Conservation (phyloP, 2,329 filamentous ascomycete species). For the Cadophora malorum region DNA sequence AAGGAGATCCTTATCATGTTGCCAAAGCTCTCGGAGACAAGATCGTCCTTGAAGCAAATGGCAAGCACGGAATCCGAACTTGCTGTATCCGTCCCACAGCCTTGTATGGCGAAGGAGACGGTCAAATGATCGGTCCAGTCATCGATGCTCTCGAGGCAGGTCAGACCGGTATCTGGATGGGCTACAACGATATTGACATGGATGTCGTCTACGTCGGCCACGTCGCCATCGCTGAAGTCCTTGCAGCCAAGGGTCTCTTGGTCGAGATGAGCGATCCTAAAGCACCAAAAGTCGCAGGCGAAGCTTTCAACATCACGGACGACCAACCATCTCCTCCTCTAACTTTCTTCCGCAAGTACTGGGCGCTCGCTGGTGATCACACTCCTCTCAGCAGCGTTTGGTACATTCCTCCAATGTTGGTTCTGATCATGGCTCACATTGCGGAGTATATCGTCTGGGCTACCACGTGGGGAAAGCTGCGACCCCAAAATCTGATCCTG, state of each 20-base stretch:
- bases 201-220: slow-evolving; percentile 46
- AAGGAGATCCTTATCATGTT: slow-evolving; percentile 37
- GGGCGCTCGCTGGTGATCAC: slow-evolving; percentile 34
- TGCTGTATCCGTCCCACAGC: slow-evolving; percentile 57
- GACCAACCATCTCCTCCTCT: slow-evolving; percentile 33
- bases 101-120: slow-evolving; percentile 57
- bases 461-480: slow-evolving; percentile 30
- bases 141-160: slow-evolving; percentile 51
- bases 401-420: slow-evolving; percentile 33
- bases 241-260: slow-evolving; percentile 50
- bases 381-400: slow-evolving; percentile 33
- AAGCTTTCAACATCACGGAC: slow-evolving; percentile 39
- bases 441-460: slow-evolving; percentile 36
- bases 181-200: slow-evolving; percentile 57
- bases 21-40: slow-evolving; percentile 38
- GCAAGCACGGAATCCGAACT: slow-evolving; percentile 52
- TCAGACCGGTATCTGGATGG: slow-evolving; percentile 58
- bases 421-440: slow-evolving; percentile 33
- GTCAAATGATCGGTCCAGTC: slow-evolving; percentile 47
- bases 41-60: slow-evolving; percentile 39
- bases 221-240: slow-evolving; percentile 48
- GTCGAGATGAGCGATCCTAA: slow-evolving; percentile 26
- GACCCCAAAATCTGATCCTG: slow-evolving; percentile 30
- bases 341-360: slow-evolving; percentile 36
- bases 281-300: slow-evolving; percentile 34